These are phyloP conservation scores for Halenospora varia DNA, from an alignment of 495 filamentous ascomycete genomes.

Conservation along the genomic window DNA sequence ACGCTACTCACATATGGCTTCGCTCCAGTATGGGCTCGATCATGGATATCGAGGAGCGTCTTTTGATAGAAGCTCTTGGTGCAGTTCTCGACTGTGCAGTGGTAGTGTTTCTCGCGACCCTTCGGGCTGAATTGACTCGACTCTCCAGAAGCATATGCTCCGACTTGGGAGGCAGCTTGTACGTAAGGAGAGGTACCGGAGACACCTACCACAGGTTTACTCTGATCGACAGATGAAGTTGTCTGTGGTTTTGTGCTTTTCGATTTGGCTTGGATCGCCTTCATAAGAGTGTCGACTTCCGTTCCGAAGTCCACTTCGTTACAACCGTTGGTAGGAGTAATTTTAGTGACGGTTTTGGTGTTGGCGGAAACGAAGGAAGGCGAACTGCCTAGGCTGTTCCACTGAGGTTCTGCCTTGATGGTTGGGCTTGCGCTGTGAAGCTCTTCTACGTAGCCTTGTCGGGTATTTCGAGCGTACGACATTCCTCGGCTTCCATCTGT, in stretches of 20 bases:
- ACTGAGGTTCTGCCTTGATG: conserved; percentile 2
- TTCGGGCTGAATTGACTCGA: conserved; percentile 13
- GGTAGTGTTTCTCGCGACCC: conserved; percentile 57
- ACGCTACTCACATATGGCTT: conserved; percentile 75
- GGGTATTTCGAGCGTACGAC: conserved; percentile 2
- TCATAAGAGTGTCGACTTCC: conserved; percentile 84
- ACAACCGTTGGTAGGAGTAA: conserved; percentile 18
- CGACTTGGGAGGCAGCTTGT: conserved; percentile 8
- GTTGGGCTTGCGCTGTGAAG: too few relatives aligned
- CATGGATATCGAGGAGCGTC: conserved; percentile 91
- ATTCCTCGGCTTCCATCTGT: neutral
- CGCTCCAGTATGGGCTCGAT: conserved; percentile 82
- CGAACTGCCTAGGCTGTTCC: neutral
- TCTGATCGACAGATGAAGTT: conserved; percentile 20
- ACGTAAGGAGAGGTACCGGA: conserved; percentile 14
- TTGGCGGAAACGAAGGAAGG: conserved; percentile 7
- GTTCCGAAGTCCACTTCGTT: conserved; percentile 65
- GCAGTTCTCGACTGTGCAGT: conserved; percentile 72
- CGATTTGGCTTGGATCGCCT: conserved; percentile 75
- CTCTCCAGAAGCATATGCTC: conserved; percentile 9
- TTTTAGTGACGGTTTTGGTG: conserved; percentile 20
- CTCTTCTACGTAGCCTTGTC: neutral
- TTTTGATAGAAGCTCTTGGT: conserved; percentile 85
- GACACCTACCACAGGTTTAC: conserved; percentile 21
- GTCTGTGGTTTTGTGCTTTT: conserved; percentile 35